Evolutionary conservation across 352 stramenopile genomes (phyloP), one percentile per base, ranked within the genome.

Genomic region (Phytophthora pseudosyringae): DNA sequence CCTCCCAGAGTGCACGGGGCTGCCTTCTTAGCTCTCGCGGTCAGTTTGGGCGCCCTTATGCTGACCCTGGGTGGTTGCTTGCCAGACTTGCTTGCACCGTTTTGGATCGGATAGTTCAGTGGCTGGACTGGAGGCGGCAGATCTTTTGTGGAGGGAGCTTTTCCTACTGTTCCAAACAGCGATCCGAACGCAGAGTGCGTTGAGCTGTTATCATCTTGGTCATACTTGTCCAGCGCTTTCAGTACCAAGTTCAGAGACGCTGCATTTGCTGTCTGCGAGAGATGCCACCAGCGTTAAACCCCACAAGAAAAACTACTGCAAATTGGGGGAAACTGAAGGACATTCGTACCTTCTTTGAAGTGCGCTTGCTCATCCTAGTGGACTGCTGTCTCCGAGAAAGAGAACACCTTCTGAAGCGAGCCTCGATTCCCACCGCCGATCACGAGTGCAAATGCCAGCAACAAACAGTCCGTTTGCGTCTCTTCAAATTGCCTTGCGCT

Each of bases 151-250:
- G 64, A 68, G 9, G 40, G 35, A 32, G 35, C 47, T 60, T 66
- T 70, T 36, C 57, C 53, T 46, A 41, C 12, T 13, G 56, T 60
- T 41, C 59, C 68, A 21, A 76, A 33, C 9, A 73, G 52, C 26
- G 68, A 73, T 55, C 58, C 68, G 33, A 76, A 76, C 16, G 60
- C 61, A 29, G 68, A 66, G 21, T 68, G 59, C 12, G 61, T 69
- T 21, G 55, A 58, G 25, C 36, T 60, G 2, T 36, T 58, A 45
- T 67, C 65, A 18, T 85, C 69, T 59, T 54, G 72, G 15, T 87
- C 79, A 44, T 89, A 93, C 39, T 84, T 82, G 64, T 85, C 72
- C 28, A 93, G 70, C 28, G 81, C 81, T 39, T 70, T 73, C n/a
- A 82, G 71, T 25, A 90, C 69, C 21, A 89, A 82, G 33, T 75